phyloP scores from a whole-genome alignment of 495 filamentous ascomycete species.

The Penicillium cinerascens region DNA sequence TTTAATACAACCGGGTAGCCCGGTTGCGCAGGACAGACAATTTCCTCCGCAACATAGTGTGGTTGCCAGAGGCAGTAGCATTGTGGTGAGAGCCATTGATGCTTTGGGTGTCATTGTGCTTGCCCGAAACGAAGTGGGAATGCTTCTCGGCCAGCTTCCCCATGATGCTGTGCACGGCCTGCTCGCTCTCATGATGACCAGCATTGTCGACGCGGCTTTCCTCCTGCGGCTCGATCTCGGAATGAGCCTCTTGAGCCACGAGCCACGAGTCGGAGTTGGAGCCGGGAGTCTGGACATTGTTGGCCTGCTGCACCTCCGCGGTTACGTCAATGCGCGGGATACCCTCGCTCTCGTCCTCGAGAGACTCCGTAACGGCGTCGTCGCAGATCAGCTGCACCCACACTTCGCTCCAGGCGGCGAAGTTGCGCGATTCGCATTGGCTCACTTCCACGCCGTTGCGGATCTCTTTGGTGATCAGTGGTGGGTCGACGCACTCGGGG shows the following conservation, averaged over 20 bases:
- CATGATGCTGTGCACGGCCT: slow-evolving; percentile 20
- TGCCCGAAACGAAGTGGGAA: slow-evolving; percentile 14
- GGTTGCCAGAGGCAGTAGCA: slow-evolving; percentile 17
- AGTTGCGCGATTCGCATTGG: slow-evolving; percentile 23
- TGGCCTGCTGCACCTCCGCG: slow-evolving; percentile 1
- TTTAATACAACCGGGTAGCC: slow-evolving; percentile 9
- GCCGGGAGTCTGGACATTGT: slow-evolving; percentile 23
- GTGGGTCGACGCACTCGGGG: slow-evolving; percentile 31
- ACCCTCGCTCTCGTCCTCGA: slow-evolving; percentile 2
- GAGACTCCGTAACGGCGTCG: neutral
- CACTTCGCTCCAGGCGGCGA: slow-evolving; percentile 29
- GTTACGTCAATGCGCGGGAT: slow-evolving; percentile 16
- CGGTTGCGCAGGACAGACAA: slow-evolving; percentile 24
- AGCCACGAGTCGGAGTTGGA: slow-evolving; percentile 24
- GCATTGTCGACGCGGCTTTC: slow-evolving; percentile 21
- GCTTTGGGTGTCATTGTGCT: slow-evolving; percentile 13
- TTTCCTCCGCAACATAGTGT: slow-evolving; percentile 17
- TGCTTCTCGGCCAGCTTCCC: slow-evolving; percentile 15
- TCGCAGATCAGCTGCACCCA: slow-evolving; percentile 36
- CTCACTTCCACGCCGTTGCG: slow-evolving; percentile 24
- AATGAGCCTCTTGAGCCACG: slow-evolving; percentile 8
- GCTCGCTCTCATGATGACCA: slow-evolving; percentile 22
- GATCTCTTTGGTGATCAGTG: slow-evolving; percentile 26
- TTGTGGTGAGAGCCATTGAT: slow-evolving; percentile 8
- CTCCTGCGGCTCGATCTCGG: slow-evolving; percentile 17